Percentiles rank a stretch among this genome's conserved stretches.
Conservation (phyloP, 2,329 filamentous ascomycete species). For the Eurotiales sp. region DNA sequence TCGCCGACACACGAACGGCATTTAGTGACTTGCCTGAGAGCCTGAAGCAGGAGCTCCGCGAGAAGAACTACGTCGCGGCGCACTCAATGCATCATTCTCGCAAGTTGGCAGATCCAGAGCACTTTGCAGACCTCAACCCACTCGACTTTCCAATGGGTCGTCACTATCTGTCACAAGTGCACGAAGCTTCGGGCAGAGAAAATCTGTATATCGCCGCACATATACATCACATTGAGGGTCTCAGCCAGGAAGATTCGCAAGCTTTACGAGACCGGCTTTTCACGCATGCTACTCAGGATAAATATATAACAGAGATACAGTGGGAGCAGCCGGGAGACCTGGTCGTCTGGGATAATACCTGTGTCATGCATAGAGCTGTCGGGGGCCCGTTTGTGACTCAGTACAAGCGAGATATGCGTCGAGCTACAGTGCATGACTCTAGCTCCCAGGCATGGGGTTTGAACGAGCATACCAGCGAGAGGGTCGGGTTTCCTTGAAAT, state of each 20-base stretch:
- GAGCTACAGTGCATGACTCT: conserved; percentile 54
- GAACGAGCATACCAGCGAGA: too few species aligned
- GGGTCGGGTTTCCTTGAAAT: too few species aligned
- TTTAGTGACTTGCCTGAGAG: conserved; percentile 44
- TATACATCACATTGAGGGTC: conserved; percentile 49
- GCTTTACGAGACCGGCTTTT: conserved; percentile 34
- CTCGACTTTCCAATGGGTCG: conserved; percentile 33
- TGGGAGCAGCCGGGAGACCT: conserved; percentile 52
- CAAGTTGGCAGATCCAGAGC: conserved; percentile 49
- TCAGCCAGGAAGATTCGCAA: conserved; percentile 31
- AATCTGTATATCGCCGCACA: conserved; percentile 54
- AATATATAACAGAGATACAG: conserved; percentile 44
- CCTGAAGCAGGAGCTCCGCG: conserved; percentile 32
- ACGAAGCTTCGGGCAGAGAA: conserved; percentile 49
- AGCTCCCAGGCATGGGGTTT: conserved; percentile 42
- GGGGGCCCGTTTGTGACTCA: conserved; percentile 48
- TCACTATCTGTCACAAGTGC: conserved; percentile 50
- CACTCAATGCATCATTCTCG: conserved; percentile 52
- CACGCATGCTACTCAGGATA: conserved; percentile 45
- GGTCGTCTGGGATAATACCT: conserved; percentile 59
- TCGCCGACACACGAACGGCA: conserved; percentile 52
- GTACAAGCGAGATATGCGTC: conserved; percentile 51
- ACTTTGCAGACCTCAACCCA: conserved; percentile 47
- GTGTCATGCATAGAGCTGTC: conserved; percentile 53
- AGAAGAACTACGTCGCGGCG: conserved; percentile 44